Conservation (phyloP, 2,329 filamentous ascomycete genomes). For the Aspergillus texensis region DNA sequence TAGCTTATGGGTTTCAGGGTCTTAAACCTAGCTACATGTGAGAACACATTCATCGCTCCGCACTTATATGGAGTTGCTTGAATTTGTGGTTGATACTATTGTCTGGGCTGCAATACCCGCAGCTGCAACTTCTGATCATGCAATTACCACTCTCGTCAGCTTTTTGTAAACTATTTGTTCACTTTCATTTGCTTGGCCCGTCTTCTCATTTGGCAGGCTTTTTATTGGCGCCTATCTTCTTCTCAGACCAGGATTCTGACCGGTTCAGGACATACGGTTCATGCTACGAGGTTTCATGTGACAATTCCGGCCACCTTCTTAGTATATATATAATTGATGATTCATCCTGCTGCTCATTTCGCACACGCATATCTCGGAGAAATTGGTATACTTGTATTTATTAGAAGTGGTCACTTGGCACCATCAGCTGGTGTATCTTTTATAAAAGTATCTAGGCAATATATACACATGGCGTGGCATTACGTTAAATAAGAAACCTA, state of each 20-base stretch:
- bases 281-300: background rate
- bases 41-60: slow-evolving; percentile 8
- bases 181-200: background rate
- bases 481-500: background rate
- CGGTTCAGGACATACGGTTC: slow-evolving; percentile 19
- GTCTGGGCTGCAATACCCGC: background rate
- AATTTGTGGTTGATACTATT: background rate
- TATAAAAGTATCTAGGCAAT: too few relatives aligned
- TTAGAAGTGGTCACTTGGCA: too few relatives aligned
- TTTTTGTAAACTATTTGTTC: background rate
- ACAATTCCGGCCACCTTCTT: background rate
- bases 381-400: too few relatives aligned
- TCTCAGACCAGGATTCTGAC: slow-evolving; percentile 11
- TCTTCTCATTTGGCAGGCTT: background rate
- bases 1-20: slow-evolving; percentile 46
- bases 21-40: slow-evolving; percentile 46
- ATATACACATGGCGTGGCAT: too few relatives aligned
- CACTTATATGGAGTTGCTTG: background rate
- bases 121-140: background rate
- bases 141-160: background rate
- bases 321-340: background rate
- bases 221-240: background rate
- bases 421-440: too few relatives aligned
- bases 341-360: background rate
- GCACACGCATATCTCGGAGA: too few relatives aligned